Conservation (phyloP, 805 yeast species). For the Candida railenensis region DNA sequence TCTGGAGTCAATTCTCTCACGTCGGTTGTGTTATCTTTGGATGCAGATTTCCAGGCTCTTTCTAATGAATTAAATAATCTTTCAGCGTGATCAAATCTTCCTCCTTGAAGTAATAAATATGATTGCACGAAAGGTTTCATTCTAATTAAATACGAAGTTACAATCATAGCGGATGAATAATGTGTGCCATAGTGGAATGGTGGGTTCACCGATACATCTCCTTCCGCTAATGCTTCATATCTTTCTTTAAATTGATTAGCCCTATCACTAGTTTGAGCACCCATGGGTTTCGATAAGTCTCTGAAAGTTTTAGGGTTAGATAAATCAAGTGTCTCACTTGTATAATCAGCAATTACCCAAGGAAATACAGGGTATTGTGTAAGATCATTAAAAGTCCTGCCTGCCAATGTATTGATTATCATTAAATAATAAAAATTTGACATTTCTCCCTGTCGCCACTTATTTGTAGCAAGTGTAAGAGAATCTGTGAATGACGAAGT, state of each 20-base stretch:
- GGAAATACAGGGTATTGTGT: slow-evolving; percentile 93
- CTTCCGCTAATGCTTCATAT: slow-evolving; percentile 57
- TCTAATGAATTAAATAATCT: slow-evolving; percentile 70
- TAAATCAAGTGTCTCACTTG: slow-evolving; percentile 68
- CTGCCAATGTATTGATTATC: slow-evolving; percentile 80
- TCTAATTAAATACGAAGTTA: slow-evolving; percentile 74
- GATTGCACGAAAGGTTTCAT: slow-evolving; percentile 80
- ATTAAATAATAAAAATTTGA: slow-evolving; percentile 82
- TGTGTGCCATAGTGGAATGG: slow-evolving; percentile 94
- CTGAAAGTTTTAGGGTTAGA: slow-evolving; percentile 60
- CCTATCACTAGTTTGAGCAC: slow-evolving; percentile 69
- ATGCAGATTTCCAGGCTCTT: slow-evolving; percentile 81
- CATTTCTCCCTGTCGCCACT: slow-evolving; percentile 76
- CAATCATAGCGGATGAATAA: slow-evolving; percentile 92
- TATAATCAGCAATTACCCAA: slow-evolving; percentile 84
- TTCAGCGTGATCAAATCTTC: slow-evolving; percentile 87
- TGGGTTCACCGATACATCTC: slow-evolving; percentile 53
- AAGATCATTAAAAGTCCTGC: slow-evolving; percentile 83
- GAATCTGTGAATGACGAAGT: slow-evolving; percentile 31
- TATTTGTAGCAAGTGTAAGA: slow-evolving; percentile 52
- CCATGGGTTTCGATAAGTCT: slow-evolving; percentile 87
- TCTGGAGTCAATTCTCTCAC: slow-evolving; percentile 88
- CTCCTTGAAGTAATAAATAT: slow-evolving; percentile 77
- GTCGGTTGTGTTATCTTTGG: slow-evolving; percentile 79
- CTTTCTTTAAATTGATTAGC: slow-evolving; percentile 67